phyloP scores from a whole-genome alignment of 345 rosid genomes.

The Populus alba region DNA sequence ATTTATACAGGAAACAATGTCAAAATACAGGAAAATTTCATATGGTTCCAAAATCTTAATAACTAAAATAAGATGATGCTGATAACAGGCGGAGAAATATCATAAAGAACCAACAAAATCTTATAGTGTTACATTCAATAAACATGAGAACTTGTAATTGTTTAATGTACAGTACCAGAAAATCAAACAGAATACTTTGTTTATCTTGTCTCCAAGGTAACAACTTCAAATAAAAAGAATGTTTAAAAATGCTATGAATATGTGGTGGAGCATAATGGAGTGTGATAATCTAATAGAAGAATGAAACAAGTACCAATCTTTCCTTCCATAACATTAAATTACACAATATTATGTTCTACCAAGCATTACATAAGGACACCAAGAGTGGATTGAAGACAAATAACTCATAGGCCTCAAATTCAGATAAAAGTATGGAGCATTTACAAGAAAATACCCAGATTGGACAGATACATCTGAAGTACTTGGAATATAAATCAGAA shows the following conservation, averaged over 20 bases:
- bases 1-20: neutral
- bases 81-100: neutral
- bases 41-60: neutral
- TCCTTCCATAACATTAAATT: neutral
- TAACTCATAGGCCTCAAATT: neutral
- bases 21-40: neutral
- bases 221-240: neutral
- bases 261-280: neutral
- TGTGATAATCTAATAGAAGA: neutral
- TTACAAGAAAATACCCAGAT: neutral
- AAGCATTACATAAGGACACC: neutral
- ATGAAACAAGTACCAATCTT: neutral
- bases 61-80: neutral
- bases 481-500: neutral
- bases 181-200: neutral
- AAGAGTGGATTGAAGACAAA: neutral
- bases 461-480: neutral
- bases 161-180: neutral
- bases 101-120: neutral
- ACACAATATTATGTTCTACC: neutral
- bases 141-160: neutral
- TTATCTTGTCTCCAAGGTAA: neutral
- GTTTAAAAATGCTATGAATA: neutral
- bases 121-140: neutral
- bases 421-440: neutral